Evolutionary conservation across 805 yeast genomes (phyloP), one percentile per base, ranked within the genome.

Genomic region (Wickerhamomyces bisporus): DNA sequence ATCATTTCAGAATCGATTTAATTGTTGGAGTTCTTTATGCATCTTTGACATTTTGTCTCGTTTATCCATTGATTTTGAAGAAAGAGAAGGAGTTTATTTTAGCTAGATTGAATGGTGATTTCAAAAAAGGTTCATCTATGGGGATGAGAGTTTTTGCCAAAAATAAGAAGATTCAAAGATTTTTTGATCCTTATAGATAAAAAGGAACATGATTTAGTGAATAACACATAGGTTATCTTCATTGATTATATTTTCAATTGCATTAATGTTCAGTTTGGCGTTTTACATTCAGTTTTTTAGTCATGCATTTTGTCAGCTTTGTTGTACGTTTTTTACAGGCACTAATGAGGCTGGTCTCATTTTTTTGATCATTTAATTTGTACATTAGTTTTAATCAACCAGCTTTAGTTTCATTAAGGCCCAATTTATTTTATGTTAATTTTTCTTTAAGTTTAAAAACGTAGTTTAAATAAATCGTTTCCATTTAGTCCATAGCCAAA

Each of bases 1-100:
- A 80, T 57, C 88, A 81, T 56, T 81, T 80, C 71, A 65, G 85
- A 42, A 57, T 79, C 26, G 87, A 81, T 52, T 59, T 80, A 36
- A 57, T 79, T 27, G 64, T 65, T 13, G 86, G 86, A 8, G 55
- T 75, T 52, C 24, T 64, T 4, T 81, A 81, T 59, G 70, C 84
- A 0, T 42, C 75, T 5, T 24, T 58, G 11, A 49, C 65, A 19
- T 77, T 71, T 55, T 51, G 66, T 3, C 11, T 72, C 2, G 61
- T 75, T 38, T 66, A 65, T 47, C 51, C 62, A 23, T 49, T 53
- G 26, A 45, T 60, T 16, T 58, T 66, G 26, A 73, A 56, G 59
- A 59, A 62, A 45, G 52, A 42, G 23, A 39, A 36, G 10, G 25
- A 41, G 26, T 45, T 47, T 32, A 34, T 40, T 27, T 33, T 40